Conservation (phyloP, 225 moss, liverwort and hornwort species). For the Pleurozium schreberi region DNA sequence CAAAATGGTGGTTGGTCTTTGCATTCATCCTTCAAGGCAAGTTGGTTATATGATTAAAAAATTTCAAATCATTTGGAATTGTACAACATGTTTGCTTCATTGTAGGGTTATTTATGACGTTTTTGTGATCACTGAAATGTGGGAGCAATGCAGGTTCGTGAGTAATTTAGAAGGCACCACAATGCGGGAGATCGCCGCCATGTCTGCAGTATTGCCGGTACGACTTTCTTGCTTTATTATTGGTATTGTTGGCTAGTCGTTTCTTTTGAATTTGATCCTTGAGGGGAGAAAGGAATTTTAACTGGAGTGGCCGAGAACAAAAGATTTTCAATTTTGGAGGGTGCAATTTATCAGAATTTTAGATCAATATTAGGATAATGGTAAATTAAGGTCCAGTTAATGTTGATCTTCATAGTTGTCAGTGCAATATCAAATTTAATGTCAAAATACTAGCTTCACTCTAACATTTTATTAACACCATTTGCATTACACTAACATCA, state of each 20-base stretch:
- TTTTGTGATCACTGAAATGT: not conserved
- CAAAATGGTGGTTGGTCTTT: too few relatives aligned
- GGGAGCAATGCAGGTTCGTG: conserved; percentile 52
- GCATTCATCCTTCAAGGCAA: too few relatives aligned
- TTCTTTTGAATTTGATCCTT: not conserved
- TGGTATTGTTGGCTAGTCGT: not conserved
- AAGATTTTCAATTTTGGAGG: not conserved
- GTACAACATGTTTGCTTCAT: not conserved
- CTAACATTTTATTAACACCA: not conserved
- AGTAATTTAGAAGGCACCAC: conserved; percentile 86
- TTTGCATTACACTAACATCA: not conserved
- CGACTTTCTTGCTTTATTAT: not conserved
- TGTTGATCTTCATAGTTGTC: not conserved
- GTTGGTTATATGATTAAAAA: too few relatives aligned
- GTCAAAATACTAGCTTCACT: not conserved
- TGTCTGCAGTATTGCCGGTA: conserved; percentile 73
- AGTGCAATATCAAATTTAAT: not conserved
- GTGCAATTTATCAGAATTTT: not conserved
- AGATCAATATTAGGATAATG: not conserved
- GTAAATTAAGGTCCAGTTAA: not conserved
- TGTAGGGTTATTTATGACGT: not conserved
- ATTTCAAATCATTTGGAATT: too few relatives aligned
- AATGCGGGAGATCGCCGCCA: conserved; percentile 69
- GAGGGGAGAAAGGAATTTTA: not conserved
- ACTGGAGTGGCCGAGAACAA: not conserved